A percentile compares a stretch with the other conserved stretches of the same genome.
Evolutionary conservation across 139 green algal genomes (phyloP).

Genomic region (Coelastrella sp.): DNA sequence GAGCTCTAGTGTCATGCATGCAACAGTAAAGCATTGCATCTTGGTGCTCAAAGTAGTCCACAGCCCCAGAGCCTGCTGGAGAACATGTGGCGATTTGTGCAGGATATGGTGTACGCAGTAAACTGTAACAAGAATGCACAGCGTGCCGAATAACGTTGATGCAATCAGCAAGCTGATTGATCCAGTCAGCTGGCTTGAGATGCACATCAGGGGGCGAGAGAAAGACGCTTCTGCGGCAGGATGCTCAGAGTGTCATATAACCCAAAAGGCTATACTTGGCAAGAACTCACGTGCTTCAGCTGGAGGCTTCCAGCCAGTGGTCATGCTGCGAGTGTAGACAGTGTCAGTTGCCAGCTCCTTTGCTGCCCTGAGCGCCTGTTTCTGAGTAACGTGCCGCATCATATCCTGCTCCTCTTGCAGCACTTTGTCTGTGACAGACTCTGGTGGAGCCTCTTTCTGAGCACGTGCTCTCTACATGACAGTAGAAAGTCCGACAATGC

Average conservation of each 20-base stretch:
- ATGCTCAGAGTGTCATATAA: no score
- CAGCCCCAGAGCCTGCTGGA: not conserved
- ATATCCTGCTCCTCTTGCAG: constrained; percentile 92
- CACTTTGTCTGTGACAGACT: constrained; percentile 16
- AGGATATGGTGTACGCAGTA: no score
- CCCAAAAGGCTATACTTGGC: not conserved
- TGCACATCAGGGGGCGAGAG: no score
- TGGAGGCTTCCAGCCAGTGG: constrained; percentile 95
- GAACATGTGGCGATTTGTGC: not conserved
- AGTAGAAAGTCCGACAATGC: not conserved
- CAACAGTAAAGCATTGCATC: no score
- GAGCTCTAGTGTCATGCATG: no score
- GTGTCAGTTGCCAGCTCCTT: constrained; percentile 92
- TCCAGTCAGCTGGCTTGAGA: no score
- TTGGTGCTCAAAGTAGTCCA: no score
- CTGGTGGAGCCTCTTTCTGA: constrained; percentile 55
- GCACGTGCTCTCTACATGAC: constrained; percentile 70
- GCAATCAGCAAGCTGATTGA: no score
- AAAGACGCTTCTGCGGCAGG: no score
- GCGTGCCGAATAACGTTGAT: no score
- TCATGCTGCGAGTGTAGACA: constrained; percentile 62
- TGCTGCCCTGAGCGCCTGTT: constrained; percentile 91
- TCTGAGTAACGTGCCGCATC: constrained; percentile 88
- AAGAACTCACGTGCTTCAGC: constrained; percentile 28
- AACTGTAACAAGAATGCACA: no score